Base-by-base conservation (phyloP, 257 asterid species). In the Mentha longifolia region DNA sequence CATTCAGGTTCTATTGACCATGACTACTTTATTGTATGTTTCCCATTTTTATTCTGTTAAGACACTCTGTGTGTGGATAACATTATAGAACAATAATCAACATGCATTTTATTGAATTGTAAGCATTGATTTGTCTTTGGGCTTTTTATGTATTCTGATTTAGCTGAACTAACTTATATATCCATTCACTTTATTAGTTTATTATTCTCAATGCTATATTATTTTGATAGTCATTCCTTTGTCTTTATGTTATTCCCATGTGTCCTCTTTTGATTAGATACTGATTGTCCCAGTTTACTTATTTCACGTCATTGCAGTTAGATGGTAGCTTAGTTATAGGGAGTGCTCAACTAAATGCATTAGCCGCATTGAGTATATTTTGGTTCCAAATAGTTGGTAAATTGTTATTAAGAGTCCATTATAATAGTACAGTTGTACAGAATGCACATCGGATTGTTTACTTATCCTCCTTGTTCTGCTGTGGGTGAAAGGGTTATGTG, bases 311-410 rank as follows among this genome's bases (percentile, higher is more conserved):
- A 19, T 30, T 64, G 47, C 22, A 61, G 51, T 39, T 49, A 51
- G 70, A 16, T 56, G 17, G 51, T n/a, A 28, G 35, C 5, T 64
- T 46, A 22, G 54, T 14, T 35, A 19, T 71, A 47, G 49, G 51
- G 50, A 58, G 35, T 8, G 50, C 77, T 58, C 61, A 65, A 50
- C 42, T 47, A 45, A 65, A 64, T 25, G 39, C 67, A 17, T 61
- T 31, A 33, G 49, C 55, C 35, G 59, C 56, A 42, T 19, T 52
- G 6, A 39, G 16, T 20, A 22, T 46, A 17, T 47, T 70, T 70
- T 9, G 33, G 59, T 37, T 65, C 43, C 56, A n/a, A 59, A 66
- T 66, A 50, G 50, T 30, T 68, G 47, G 49, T 45, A 43, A 30
- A 42, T 33, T 73, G 35, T 10, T 25, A 7, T 6, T n/a, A 54